Evolutionary conservation across 257 asterid genomes (phyloP).

Genomic region (Ligustrum vulgare): DNA sequence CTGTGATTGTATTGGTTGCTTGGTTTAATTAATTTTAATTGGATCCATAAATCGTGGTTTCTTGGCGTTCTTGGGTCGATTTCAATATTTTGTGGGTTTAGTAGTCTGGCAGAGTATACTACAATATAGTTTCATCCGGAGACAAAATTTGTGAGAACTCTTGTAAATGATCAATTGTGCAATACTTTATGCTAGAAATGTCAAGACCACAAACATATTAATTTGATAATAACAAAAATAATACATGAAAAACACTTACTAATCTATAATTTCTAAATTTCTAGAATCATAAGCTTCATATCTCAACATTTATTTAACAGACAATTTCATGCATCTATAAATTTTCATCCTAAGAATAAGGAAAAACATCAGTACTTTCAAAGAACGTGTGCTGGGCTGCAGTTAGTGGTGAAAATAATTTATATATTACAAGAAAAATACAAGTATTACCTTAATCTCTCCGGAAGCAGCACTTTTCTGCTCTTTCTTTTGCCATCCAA

Average conservation of each 20-base stretch:
- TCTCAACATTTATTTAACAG: neutral
- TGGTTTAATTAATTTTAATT: too few species aligned
- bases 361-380: neutral
- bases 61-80: too few species aligned
- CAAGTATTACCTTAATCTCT: conserved; percentile 69
- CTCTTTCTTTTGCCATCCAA: conserved; percentile 90
- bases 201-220: neutral
- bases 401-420: conserved; percentile 1
- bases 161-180: neutral
- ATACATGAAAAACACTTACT: neutral
- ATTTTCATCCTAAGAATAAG: neutral
- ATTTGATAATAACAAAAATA: neutral
- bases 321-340: neutral
- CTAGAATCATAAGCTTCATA: conserved; percentile 6
- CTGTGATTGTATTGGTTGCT: too few species aligned
- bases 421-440: neutral
- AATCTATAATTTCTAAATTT: neutral
- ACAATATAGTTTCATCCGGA: neutral
- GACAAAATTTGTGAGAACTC: conserved; percentile 6
- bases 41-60: too few species aligned
- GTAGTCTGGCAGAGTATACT: neutral
- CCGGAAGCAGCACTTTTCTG: conserved; percentile 82
- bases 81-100: too few species aligned
- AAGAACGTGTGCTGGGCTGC: conserved; percentile 12
- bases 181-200: conserved; percentile 1